Percentiles rank a stretch among this genome's conserved stretches.
These are phyloP conservation scores for Fusarium stilboides DNA, from an alignment of 2,329 filamentous ascomycete genomes.

Conservation along the genomic window DNA sequence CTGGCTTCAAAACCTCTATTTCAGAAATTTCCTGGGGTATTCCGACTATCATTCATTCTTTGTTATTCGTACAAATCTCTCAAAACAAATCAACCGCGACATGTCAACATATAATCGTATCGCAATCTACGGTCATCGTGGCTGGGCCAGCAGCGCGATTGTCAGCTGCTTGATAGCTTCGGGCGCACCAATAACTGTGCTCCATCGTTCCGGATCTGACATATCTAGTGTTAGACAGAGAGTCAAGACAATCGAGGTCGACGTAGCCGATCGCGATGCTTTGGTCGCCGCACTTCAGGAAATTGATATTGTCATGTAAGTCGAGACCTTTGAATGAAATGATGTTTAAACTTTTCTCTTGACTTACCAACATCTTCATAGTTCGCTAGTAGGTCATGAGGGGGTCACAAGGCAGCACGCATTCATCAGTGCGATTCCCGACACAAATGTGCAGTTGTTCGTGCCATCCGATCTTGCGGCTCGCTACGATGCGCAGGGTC, in stretches of 20 bases:
- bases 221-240: background rate
- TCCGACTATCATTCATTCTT: too few species aligned
- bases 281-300: background rate
- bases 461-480: background rate
- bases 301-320: background rate
- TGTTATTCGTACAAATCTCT: too few species aligned
- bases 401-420: background rate
- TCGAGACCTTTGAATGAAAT: too few species aligned
- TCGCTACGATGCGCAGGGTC: background rate
- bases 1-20: too few species aligned
- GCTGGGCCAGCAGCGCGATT: background rate
- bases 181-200: background rate
- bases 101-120: too few species aligned
- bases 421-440: background rate
- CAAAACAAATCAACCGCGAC: too few species aligned
- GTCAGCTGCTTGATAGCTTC: background rate
- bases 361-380: too few species aligned
- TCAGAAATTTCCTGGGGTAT: too few species aligned
- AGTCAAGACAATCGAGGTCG: background rate
- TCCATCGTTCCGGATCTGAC: background rate
- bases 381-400: background rate
- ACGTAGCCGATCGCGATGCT: background rate
- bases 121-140: background rate
- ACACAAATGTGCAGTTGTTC: background rate
- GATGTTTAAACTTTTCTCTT: too few species aligned